phyloP scores from a whole-genome alignment of 805 yeast genomes.

The Maudiozyma pseudohumilis region DNA sequence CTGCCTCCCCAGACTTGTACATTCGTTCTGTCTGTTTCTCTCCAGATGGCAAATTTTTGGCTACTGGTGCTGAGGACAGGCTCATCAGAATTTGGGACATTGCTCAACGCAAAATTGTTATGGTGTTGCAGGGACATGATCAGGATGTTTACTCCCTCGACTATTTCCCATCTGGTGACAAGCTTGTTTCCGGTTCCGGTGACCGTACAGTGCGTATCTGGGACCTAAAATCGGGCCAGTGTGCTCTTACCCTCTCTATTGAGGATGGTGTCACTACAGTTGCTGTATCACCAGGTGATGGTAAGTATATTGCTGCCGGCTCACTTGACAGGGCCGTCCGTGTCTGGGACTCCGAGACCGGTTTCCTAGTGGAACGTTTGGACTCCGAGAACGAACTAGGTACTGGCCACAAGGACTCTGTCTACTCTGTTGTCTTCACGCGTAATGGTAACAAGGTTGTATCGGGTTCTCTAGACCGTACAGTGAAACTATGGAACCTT shows the following conservation, averaged over 20 bases:
- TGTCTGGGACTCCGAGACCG: constrained; percentile 93
- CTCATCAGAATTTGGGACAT: constrained; percentile 94
- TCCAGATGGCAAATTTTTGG: constrained; percentile 87
- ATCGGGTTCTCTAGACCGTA: constrained; percentile 89
- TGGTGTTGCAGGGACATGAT: constrained; percentile 86
- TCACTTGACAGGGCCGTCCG: constrained; percentile 90
- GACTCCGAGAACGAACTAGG: constrained; percentile 82
- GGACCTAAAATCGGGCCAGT: constrained; percentile 84
- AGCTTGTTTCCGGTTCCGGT: constrained; percentile 90
- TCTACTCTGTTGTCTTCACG: constrained; percentile 88
- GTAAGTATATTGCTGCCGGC: constrained; percentile 93
- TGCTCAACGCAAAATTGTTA: constrained; percentile 71
- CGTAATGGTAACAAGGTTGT: constrained; percentile 88
- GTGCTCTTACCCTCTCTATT: constrained; percentile 80
- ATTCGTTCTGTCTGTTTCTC: constrained; percentile 93
- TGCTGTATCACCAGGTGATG: constrained; percentile 94
- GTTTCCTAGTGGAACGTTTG: constrained; percentile 82
- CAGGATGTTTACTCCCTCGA: constrained; percentile 95
- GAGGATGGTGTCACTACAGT: constrained; percentile 98
- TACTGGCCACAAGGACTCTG: constrained; percentile 94
- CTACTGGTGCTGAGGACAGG: constrained; percentile 89
- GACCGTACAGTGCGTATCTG: constrained; percentile 94
- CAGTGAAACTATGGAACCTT: constrained; percentile 92
- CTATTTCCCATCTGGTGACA: constrained; percentile 89
- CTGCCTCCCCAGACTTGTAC: constrained; percentile 66